These are phyloP conservation scores for Aspergillus fumigatiaffinis DNA, from an alignment of 2,329 filamentous ascomycete species.

Conservation along the genomic window DNA sequence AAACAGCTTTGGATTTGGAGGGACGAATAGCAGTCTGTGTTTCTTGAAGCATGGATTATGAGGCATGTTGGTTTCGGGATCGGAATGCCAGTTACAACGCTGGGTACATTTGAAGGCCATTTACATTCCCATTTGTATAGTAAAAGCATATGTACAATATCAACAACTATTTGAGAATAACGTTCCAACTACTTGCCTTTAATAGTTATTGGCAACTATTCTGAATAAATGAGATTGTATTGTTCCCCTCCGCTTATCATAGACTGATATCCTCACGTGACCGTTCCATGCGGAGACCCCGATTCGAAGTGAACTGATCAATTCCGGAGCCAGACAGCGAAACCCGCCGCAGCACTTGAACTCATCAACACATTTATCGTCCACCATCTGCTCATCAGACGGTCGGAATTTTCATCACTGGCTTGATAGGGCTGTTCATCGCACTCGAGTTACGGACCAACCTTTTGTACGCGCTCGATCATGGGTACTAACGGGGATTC, in stretches of 20 bases:
- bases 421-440: not conserved
- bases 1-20: constrained; percentile 97
- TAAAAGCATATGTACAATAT: not conserved
- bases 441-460: not conserved
- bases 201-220: not conserved
- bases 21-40: constrained; percentile 87
- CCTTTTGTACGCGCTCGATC: constrained; percentile 12
- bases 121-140: not conserved
- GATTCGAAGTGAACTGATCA: constrained; percentile 9
- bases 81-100: not conserved
- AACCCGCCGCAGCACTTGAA: not conserved
- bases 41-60: constrained; percentile 47
- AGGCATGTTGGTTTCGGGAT: not conserved
- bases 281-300: constrained; percentile 22
- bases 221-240: not conserved
- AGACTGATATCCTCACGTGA: constrained; percentile 16
- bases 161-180: not conserved
- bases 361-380: not conserved
- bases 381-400: not conserved
- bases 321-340: constrained; percentile 8
- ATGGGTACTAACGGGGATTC: constrained; percentile 36
- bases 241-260: not conserved
- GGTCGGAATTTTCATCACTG: not conserved
- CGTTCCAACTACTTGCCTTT: too few species aligned
- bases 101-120: not conserved